A percentile compares a stretch with the other conserved stretches of the same genome.
phyloP scores from a whole-genome alignment of 2,329 filamentous ascomycete species.

The Arachnopeziza araneosa region DNA sequence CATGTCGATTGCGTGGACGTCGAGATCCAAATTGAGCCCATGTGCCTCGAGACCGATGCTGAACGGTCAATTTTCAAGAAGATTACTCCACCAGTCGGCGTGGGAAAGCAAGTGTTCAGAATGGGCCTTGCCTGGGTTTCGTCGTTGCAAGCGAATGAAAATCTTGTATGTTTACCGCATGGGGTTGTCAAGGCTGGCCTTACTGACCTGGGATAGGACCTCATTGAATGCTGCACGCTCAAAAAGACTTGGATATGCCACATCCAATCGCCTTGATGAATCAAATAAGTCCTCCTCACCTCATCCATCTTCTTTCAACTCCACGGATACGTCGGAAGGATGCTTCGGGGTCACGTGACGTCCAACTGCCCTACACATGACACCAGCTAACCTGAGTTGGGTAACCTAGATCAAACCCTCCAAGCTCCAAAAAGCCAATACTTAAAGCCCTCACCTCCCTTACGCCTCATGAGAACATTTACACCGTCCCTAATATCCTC shows the following conservation, averaged over 20 bases:
- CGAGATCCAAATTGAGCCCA: background rate
- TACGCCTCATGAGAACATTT: constrained; percentile 77
- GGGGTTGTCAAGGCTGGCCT: background rate
- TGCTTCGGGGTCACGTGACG: background rate
- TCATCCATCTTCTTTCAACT: background rate
- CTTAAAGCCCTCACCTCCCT: constrained; percentile 25
- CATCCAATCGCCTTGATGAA: background rate
- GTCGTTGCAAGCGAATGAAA: background rate
- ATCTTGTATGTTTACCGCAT: background rate
- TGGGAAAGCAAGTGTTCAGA: background rate
- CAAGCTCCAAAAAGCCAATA: constrained; percentile 17
- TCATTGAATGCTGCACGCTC: background rate
- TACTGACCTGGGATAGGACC: background rate
- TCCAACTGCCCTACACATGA: background rate
- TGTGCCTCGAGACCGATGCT: constrained; percentile 2
- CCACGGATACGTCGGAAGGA: too few species aligned
- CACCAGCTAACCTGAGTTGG: background rate
- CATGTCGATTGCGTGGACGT: background rate
- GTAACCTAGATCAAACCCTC: background rate
- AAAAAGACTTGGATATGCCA: background rate
- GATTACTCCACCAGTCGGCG: background rate
- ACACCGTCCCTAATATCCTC: constrained; percentile 90
- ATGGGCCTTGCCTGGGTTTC: background rate
- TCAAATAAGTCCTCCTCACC: background rate
- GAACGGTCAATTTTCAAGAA: background rate